These are phyloP conservation scores for Scortechinia acanthostroma DNA, from an alignment of 2,329 filamentous ascomycete genomes.

Conservation along the genomic window DNA sequence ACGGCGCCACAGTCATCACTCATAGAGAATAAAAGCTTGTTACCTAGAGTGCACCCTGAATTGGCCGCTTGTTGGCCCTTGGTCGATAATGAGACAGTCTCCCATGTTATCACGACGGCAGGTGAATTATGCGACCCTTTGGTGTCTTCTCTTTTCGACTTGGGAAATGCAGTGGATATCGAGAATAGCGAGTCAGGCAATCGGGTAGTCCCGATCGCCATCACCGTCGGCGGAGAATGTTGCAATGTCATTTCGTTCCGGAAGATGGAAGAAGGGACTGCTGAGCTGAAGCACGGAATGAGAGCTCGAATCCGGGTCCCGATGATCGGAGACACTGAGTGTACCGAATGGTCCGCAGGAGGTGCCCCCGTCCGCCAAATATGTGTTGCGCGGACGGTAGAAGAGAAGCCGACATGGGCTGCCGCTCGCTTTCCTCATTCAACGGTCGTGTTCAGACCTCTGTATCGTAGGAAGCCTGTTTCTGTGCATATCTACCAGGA, in stretches of 20 bases:
- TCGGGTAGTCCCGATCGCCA: constrained; percentile 21
- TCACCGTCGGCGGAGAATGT: constrained; percentile 27
- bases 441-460: constrained; percentile 36
- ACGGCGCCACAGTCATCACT: constrained; percentile 16
- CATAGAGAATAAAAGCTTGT: constrained; percentile 10
- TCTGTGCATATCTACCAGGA: constrained; percentile 8
- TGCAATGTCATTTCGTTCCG: constrained; percentile 36
- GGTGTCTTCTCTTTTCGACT: constrained; percentile 31
- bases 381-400: constrained; percentile 27
- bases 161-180: constrained; percentile 34
- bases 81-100: constrained; percentile 16
- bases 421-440: constrained; percentile 36
- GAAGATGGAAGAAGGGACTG: constrained; percentile 16
- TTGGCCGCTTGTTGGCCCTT: constrained; percentile 20
- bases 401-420: constrained; percentile 30
- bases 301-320: background rate
- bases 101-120: constrained; percentile 16
- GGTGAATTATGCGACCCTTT: constrained; percentile 20
- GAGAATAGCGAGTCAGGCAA: constrained; percentile 11
- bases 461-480: constrained; percentile 18
- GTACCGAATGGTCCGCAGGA: constrained; percentile 35
- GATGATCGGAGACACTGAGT: constrained; percentile 24
- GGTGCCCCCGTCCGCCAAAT: constrained; percentile 44
- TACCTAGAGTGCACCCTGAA: constrained; percentile 21
- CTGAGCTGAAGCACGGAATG: constrained; percentile 10